A percentile compares a stretch with the other conserved stretches of the same genome.
phyloP scores from a whole-genome alignment of 2,329 filamentous ascomycete genomes.

The Passalora sequoiae region DNA sequence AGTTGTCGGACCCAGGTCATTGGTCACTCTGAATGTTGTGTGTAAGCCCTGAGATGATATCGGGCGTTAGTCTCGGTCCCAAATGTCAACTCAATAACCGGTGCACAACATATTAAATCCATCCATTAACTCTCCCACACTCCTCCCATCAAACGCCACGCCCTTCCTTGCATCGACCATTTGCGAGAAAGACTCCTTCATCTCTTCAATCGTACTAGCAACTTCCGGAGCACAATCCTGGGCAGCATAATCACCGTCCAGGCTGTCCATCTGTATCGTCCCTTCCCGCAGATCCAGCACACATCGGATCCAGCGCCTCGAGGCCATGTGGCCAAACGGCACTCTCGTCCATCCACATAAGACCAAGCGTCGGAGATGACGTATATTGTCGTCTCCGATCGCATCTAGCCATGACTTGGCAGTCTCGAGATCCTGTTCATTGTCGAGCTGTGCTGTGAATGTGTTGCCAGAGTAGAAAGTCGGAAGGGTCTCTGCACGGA shows the following conservation, averaged over 20 bases:
- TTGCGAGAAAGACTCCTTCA: slow-evolving; percentile 14
- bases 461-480: slow-evolving; percentile 25
- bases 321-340: slow-evolving; percentile 22
- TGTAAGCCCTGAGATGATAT: no score
- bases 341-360: slow-evolving; percentile 24
- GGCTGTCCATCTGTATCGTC: slow-evolving; percentile 9
- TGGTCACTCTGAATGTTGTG: no score
- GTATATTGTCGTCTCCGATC: slow-evolving; percentile 21
- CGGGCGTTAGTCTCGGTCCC: background rate
- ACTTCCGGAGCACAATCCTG: slow-evolving; percentile 1
- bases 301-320: slow-evolving; percentile 18
- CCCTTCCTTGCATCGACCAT: slow-evolving; percentile 14
- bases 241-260: slow-evolving; percentile 6
- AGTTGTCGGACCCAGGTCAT: no score
- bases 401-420: slow-evolving; percentile 20
- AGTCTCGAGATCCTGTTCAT: slow-evolving; percentile 15
- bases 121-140: slow-evolving; percentile 16
- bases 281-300: slow-evolving; percentile 21
- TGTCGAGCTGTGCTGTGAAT: slow-evolving; percentile 24
- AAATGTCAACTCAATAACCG: slow-evolving; percentile 5
- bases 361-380: slow-evolving; percentile 15
- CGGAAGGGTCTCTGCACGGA: slow-evolving; percentile 22
- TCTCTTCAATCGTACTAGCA: slow-evolving; percentile 11
- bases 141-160: slow-evolving; percentile 11
- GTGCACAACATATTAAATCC: slow-evolving; percentile 20